Base-by-base conservation (phyloP, 1,284 basidiomycete species). In the Sporisorium reilianum region DNA sequence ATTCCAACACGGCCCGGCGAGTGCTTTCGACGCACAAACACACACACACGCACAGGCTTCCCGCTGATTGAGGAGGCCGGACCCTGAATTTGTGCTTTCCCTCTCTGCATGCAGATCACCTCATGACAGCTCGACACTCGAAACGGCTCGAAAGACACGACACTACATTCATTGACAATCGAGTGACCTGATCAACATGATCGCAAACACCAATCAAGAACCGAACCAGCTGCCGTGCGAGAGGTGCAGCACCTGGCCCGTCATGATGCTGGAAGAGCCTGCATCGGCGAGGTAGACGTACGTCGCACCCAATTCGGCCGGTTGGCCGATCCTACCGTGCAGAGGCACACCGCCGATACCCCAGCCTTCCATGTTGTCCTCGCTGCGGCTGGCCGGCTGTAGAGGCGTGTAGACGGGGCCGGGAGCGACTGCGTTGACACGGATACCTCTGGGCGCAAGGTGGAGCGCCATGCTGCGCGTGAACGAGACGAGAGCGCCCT, bases 391-490 rank as follows among this genome's bases (percentile, higher is more conserved):
- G 11, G 80, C 75, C 1, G 79, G 74, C 55, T 80, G 77, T 20
- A 85, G 66, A 0, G 88, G 87, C 1, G 88, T 89, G 68, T 88
- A 86, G 49, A 89, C 87, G 5, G 88, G 88, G 0, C 89, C 89
- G 1, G 89, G 89, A 0, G 80, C 76, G 23, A 89, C 87, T 0
- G 85, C 87, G 63, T 89, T 89, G 48, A 89, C 89, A 28, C 89
- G 86, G 53, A 90, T 89, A 2, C 88, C 89, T 78, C 88, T 87
- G 5, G 88, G 86, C 12, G 88, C 87, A n/a, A 90, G 85, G 74
- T 90, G 89, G 41, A 87, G 71, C 0, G 89, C 88, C 50, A 90
- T 85, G 16, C 88, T 87, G 32, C 89, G 87, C 6, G 88, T 89
- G 80, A 90, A 90, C 3, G 71, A 54, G 41, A 86, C 30, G 87